These are phyloP conservation scores for Penicillium hordei DNA, from an alignment of 2,329 filamentous ascomycete genomes.

Conservation along the genomic window DNA sequence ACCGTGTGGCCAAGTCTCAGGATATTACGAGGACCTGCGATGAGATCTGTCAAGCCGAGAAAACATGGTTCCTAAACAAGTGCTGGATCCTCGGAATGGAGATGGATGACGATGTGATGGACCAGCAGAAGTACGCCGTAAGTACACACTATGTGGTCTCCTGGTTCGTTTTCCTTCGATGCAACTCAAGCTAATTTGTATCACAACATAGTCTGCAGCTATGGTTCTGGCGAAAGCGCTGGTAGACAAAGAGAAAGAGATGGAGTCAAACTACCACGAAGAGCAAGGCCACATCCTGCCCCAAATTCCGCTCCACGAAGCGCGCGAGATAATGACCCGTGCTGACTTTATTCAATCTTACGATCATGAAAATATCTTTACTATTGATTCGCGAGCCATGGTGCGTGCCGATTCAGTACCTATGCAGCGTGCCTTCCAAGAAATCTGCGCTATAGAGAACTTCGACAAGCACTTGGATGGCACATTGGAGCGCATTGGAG, in stretches of 20 bases:
- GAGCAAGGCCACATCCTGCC: slow-evolving; percentile 73
- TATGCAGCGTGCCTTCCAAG: slow-evolving; percentile 88
- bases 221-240: slow-evolving; percentile 91
- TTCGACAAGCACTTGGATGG: slow-evolving; percentile 81
- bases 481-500: slow-evolving; percentile 81
- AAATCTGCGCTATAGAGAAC: slow-evolving; percentile 73
- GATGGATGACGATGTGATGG: slow-evolving; percentile 97
- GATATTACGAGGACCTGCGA: slow-evolving; percentile 81
- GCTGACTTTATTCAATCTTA: slow-evolving; percentile 92
- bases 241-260: slow-evolving; percentile 73
- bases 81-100: slow-evolving; percentile 73
- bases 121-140: slow-evolving; percentile 93
- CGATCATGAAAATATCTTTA: slow-evolving; percentile 92
- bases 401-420: slow-evolving; percentile 93
- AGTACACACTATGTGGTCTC: slow-evolving; percentile 37
- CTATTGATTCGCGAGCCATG: slow-evolving; percentile 80
- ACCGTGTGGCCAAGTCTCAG: slow-evolving; percentile 79
- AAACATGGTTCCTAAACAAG: slow-evolving; percentile 76
- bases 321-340: slow-evolving; percentile 90
- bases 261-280: slow-evolving; percentile 62
- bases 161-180: not conserved
- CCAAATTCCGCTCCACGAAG: slow-evolving; percentile 75
- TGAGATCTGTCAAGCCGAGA: slow-evolving; percentile 67
- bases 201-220: slow-evolving; percentile 67
- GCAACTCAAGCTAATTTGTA: slow-evolving; percentile 17